Evolutionary conservation across 2,329 filamentous ascomycete species (phyloP).

Genomic region (Penicillium vulpinum): DNA sequence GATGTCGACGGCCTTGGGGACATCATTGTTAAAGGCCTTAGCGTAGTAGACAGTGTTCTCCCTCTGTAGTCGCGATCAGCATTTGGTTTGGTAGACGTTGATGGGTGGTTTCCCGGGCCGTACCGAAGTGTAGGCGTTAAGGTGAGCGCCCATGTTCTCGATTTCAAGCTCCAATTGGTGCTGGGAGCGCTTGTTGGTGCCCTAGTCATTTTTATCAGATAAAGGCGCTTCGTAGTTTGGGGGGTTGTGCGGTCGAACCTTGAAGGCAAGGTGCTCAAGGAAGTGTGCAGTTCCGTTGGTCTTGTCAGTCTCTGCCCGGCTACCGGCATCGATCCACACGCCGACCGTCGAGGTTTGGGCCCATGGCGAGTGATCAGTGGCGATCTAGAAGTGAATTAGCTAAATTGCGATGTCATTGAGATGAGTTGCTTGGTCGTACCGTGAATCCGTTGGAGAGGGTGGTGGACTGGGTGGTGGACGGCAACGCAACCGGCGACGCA

Average conservation of each 20-base stretch:
- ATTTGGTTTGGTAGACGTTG: conserved; percentile 16
- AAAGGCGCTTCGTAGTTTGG: background rate
- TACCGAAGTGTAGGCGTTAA: conserved; percentile 99
- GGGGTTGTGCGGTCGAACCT: conserved; percentile 59
- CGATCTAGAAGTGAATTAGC: conserved; percentile 65
- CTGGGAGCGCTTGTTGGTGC: conserved; percentile 90
- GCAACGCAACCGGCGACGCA: conserved; percentile 74
- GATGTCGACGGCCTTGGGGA: conserved; percentile 95
- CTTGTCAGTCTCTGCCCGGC: conserved; percentile 94
- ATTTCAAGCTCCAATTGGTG: conserved; percentile 99
- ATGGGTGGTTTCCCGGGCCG: conserved; percentile 37
- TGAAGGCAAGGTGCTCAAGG: conserved; percentile 99
- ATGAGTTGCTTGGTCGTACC: conserved; percentile 53
- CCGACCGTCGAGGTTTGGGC: conserved; percentile 97
- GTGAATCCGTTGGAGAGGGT: conserved; percentile 98
- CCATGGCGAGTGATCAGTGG: conserved; percentile 96
- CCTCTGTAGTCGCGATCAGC: conserved; percentile 59
- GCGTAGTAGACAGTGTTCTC: conserved; percentile 99
- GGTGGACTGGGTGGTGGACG: conserved; percentile 87
- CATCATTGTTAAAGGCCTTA: conserved; percentile 97
- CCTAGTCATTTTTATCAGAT: conserved; percentile 49
- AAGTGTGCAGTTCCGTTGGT: conserved; percentile 99
- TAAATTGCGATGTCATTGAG: conserved; percentile 25
- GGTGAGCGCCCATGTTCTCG: conserved; percentile 99
- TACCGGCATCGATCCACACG: conserved; percentile 99